phyloP scores from a whole-genome alignment of 2,329 filamentous ascomycete species.

The Trichothecium roseum region DNA sequence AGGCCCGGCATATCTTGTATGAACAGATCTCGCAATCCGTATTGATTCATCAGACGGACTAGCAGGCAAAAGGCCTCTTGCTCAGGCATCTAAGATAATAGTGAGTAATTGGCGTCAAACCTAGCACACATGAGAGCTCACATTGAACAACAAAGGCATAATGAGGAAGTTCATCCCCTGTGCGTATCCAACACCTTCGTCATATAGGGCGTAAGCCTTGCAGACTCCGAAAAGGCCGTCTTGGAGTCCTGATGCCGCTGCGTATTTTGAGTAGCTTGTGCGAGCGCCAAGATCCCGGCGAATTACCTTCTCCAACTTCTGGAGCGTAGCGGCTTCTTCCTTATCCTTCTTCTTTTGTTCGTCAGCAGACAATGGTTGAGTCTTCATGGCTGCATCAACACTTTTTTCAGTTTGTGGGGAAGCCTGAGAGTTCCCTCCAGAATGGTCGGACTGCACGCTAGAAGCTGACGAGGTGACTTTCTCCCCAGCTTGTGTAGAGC shows the following conservation, averaged over 20 bases:
- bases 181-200: slow-evolving; percentile 89
- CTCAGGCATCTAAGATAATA: slow-evolving; percentile 65
- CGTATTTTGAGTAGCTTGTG: slow-evolving; percentile 95
- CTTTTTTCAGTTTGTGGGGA: slow-evolving; percentile 52
- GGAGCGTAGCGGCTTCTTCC: slow-evolving; percentile 61
- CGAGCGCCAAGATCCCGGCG: slow-evolving; percentile 81
- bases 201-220: slow-evolving; percentile 93
- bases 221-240: slow-evolving; percentile 92
- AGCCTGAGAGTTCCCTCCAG: slow-evolving; percentile 45
- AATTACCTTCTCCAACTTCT: slow-evolving; percentile 85
- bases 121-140: slow-evolving; percentile 29
- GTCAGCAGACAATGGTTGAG: slow-evolving; percentile 50
- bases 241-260: slow-evolving; percentile 81
- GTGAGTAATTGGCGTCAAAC: slow-evolving; percentile 9
- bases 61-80: slow-evolving; percentile 93
- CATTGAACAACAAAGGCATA: slow-evolving; percentile 93
- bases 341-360: slow-evolving; percentile 71
- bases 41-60: slow-evolving; percentile 93
- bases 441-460: slow-evolving; percentile 71
- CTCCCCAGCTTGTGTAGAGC: slow-evolving; percentile 50
- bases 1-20: slow-evolving; percentile 93
- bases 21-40: slow-evolving; percentile 85
- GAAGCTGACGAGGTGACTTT: slow-evolving; percentile 69
- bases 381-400: slow-evolving; percentile 53
- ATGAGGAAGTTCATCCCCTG: slow-evolving; percentile 98